Percentiles rank a stretch among this genome's conserved stretches.
Conservation (phyloP, 306 rosid species). For the Pueraria montana region DNA sequence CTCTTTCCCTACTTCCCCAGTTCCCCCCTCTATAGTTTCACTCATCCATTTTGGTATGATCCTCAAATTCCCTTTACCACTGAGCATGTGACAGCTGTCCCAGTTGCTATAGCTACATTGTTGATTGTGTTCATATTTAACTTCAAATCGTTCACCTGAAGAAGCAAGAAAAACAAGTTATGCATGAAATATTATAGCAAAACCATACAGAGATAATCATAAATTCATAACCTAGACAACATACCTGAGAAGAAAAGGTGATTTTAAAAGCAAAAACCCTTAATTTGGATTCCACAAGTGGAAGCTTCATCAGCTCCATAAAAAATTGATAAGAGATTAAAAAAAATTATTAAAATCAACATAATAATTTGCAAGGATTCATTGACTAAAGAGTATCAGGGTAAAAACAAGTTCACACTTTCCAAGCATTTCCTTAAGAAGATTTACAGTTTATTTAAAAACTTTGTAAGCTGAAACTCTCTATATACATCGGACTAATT, state of each 20-base stretch:
- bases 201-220: conserved; percentile 19
- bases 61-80: neutral
- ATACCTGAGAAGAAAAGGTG: conserved; percentile 89
- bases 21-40: neutral
- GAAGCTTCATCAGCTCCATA: conserved; percentile 96
- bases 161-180: too few species aligned
- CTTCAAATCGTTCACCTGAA: conserved; percentile 84
- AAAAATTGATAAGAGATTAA: conserved; percentile 69
- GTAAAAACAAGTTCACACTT: conserved; percentile 93
- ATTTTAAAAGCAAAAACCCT: conserved; percentile 97
- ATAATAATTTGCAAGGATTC: conserved; percentile 14
- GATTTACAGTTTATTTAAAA: conserved; percentile 16
- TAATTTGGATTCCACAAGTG: conserved; percentile 92
- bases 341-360: conserved; percentile 49
- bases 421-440: conserved; percentile 80
- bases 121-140: conserved; percentile 80
- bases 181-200: conserved; percentile 33
- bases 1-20: neutral
- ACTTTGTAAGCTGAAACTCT: neutral
- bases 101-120: conserved; percentile 56
- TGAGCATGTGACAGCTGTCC: neutral
- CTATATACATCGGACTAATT: neutral
- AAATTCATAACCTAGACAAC: conserved; percentile 28
- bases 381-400: conserved; percentile 40
- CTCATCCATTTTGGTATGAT: neutral